Conservation (phyloP, 2,329 filamentous ascomycete species). For the Paecilomyces sp. region DNA sequence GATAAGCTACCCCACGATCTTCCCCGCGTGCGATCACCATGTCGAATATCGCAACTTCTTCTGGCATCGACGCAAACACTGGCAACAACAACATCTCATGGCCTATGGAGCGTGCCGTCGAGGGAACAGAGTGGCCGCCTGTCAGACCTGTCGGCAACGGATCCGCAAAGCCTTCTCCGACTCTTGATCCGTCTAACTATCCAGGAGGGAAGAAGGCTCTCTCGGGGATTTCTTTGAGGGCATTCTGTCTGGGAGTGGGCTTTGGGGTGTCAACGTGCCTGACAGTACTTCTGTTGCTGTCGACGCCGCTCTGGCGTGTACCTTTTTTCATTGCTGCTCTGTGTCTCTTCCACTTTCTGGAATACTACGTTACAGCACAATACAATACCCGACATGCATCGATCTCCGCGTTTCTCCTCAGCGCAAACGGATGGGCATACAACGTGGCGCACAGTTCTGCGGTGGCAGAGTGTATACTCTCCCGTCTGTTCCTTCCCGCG, state of each 20-base stretch:
- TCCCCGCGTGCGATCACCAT: not conserved
- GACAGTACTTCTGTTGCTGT: conserved; percentile 18
- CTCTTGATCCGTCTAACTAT: conserved; percentile 23
- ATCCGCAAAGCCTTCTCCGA: conserved; percentile 2
- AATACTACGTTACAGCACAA: conserved; percentile 83
- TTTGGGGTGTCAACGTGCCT: conserved; percentile 28
- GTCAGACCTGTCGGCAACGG: conserved; percentile 6
- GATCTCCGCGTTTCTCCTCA: conserved; percentile 72
- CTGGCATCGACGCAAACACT: conserved; percentile 7
- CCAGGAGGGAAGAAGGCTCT: conserved; percentile 36
- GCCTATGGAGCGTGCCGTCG: conserved; percentile 3
- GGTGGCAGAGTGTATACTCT: conserved; percentile 59
- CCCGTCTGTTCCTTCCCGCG: conserved; percentile 18
- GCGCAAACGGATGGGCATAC: conserved; percentile 77
- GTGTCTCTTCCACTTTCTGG: conserved; percentile 85
- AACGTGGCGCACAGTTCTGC: conserved; percentile 73
- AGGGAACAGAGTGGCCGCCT: conserved; percentile 12
- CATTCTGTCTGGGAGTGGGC: conserved; percentile 36
- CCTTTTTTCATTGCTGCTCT: conserved; percentile 53
- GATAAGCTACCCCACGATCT: not conserved
- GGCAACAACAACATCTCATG: conserved; percentile 12
- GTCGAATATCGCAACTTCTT: conserved; percentile 7
- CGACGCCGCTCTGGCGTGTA: conserved; percentile 49
- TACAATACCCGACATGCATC: conserved; percentile 71
- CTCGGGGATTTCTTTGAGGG: conserved; percentile 37